Base-by-base conservation (phyloP, 345 rosid genomes). In the Corchorus capsularis region DNA sequence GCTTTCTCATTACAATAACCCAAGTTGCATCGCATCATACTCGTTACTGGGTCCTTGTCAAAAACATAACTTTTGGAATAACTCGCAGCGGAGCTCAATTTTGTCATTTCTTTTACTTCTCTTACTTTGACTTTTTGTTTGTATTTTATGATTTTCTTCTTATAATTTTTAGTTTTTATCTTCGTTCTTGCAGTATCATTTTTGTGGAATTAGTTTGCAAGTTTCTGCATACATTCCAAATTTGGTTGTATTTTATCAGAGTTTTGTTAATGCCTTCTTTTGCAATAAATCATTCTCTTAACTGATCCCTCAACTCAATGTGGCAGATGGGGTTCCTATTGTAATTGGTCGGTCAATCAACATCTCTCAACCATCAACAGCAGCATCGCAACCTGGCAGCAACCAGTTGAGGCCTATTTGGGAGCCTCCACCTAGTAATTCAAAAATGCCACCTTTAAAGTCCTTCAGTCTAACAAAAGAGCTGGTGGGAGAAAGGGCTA, bases 381-480 rank as follows among this genome's bases (percentile, higher is more conserved):
- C 83, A 27, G 34, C 75, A 79, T 75, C 83, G 66, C 76, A 43
- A 70, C 78, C 79, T 80, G 67, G 67, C 79, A 81, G 75, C 46
- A 79, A 32, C 74, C 49, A 57, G 72, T 57, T 69, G 52, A 85
- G 82, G 64, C 86, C 90, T 50, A 88, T 96, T 32, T 93, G 99
- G 99, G 86, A 88, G 83, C 82, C 83, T 79, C 97, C 98, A 47
- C 83, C 92, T 6, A 72, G 52, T 3, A 83, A 81, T 72, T 82
- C 89, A 49, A 89, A 91, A 85, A 89, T 96, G 94, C 99, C 98
- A 63, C 83, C 95, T n/a, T 70, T 92, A 56, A 85, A 88, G 83
- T 65, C 85, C 64, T 96, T 96, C 80, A 87, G 64, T 60, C 85
- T 96, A 78, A 92, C 92, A 2, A 91, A 94, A 79, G 83, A 89